phyloP scores from a whole-genome alignment of 768 basidiomycete species.

The Paxillus rubicundulus region DNA sequence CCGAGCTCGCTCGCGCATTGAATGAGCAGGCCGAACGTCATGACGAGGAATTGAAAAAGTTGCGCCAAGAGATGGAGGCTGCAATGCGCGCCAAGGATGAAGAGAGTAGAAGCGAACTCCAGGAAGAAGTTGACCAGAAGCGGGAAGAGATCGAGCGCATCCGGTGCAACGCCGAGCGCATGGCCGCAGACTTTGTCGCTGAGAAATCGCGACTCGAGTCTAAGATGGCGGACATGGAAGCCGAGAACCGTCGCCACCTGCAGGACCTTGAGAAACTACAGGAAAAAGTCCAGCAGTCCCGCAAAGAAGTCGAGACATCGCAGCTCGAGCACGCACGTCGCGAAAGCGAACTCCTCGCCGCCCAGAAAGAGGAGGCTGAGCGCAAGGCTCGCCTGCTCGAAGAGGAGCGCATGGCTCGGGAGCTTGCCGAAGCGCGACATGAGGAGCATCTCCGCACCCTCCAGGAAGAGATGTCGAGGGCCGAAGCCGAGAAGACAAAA shows the following conservation, averaged over 20 bases:
- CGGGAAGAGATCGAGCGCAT: slow-evolving; percentile 44
- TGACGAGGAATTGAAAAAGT: slow-evolving; percentile 44
- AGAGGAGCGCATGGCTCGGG: slow-evolving; percentile 30
- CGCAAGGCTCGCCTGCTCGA: slow-evolving; percentile 28
- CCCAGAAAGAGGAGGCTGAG: slow-evolving; percentile 27
- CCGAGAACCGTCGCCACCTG: slow-evolving; percentile 15
- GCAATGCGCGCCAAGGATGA: slow-evolving; percentile 46
- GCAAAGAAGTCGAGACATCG: slow-evolving; percentile 27
- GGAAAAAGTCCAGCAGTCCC: slow-evolving; percentile 27
- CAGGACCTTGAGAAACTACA: slow-evolving; percentile 24
- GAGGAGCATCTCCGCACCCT: slow-evolving; percentile 29
- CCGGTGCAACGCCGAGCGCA: slow-evolving; percentile 38
- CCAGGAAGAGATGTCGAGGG: slow-evolving; percentile 25
- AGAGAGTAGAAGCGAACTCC: slow-evolving; percentile 44
- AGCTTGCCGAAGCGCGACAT: slow-evolving; percentile 27
- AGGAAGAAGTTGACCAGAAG: slow-evolving; percentile 42
- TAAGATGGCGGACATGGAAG: slow-evolving; percentile 26
- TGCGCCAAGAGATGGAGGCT: slow-evolving; percentile 47
- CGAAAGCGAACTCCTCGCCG: slow-evolving; percentile 26
- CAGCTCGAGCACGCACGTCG: slow-evolving; percentile 27
- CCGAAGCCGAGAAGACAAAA: slow-evolving; percentile 22
- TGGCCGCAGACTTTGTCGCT: slow-evolving; percentile 38
- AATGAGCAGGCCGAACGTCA: slow-evolving; percentile 46
- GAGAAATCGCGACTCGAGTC: slow-evolving; percentile 37
- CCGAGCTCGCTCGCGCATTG: slow-evolving; percentile 49